Base-by-base conservation (phyloP, 306 rosid genomes). In the Lagenaria siceraria region DNA sequence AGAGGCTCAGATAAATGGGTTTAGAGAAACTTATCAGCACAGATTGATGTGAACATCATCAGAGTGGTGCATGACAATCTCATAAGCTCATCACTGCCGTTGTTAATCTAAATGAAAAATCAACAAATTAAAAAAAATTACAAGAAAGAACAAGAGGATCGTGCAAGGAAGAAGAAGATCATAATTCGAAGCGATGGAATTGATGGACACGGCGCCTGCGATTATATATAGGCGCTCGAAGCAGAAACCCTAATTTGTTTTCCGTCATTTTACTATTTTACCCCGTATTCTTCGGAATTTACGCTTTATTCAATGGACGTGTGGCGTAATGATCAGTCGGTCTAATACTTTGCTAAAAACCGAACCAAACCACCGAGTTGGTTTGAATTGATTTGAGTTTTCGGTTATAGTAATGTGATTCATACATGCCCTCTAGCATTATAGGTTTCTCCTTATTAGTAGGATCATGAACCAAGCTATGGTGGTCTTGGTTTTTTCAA, bases 61-160 rank as follows among this genome's bases (percentile, higher is more conserved):
- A 90, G 98, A 85, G 98, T 93, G 98, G 98, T 92, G 96, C 96
- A 92, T 92, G 96, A 89, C 97, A 73, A 62, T 83, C 91, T 91
- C 89, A 54, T 36, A 8, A 42, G 18, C 58, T 90, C 97, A 85
- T 92, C 97, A 89, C 43, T 7, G 96, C 93, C 83, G 53, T 11
- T 3, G 10, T 2, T 43, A 15, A 6, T 18, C 4, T 51, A 33
- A 31, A 6, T 22, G 15, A 27, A 31, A 29, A 52, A 74, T 22
- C 17, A 9, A 40, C 43, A 40, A 8, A 38, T 2, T 1, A 74
- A 36, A 10, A 22, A 2, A 13, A 19, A 24, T 0, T 18, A 4
- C 1, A 21, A 2, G 29, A 11, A 10, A n/a, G n/a, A 3, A 1
- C n/a, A 14, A 2, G 2, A 31, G 2, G 0, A 25, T 4, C 6